Base-by-base conservation (phyloP, 257 asterid genomes). In the Nicotiana paniculata region DNA sequence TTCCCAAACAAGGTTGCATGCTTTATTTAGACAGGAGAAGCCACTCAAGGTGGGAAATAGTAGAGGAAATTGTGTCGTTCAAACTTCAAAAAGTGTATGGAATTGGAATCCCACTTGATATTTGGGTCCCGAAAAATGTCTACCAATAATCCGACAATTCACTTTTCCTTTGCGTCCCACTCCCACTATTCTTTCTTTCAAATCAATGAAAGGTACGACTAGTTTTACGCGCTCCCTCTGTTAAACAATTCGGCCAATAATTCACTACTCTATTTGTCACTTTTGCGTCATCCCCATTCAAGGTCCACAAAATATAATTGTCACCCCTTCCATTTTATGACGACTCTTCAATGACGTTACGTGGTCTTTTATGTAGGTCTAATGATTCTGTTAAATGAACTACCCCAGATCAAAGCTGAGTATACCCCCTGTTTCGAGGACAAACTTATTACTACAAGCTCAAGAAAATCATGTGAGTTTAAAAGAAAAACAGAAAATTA, bases 221-320 rank as follows among this genome's bases (percentile, higher is more conserved):
- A 83, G 62, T 86, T n/a, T 59, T 59, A 18, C 26, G 8, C 70
- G 84, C 86, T 85, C 86, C 62, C 55, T 82, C 62, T 43, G 83
- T 81, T 69, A 62, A 77, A 90, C 86, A 83, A 85, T 89, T 86
- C 86, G n/a, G 79, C 75, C 92, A 89, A 89, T 86, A 81, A 87
- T 85, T 88, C 89, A 43, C 59, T 76, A 63, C 55, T 26, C 65
- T 62, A 77, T 81, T 80, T 66, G 46, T 39, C 54, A 39, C 12
- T 54, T 24, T 79, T 54, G 24, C 62, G 35, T 79, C 66, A 81
- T 16, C 5, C 15, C 12, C 21, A 17, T 17, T 16, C 24, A 66
- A 33, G 51, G 51, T 16, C 75, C 75, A 12, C 39, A 21, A 51
- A 72, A 65, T 65, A 26, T 24, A 26, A 26, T 62, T 24, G 68